These are phyloP conservation scores for Vitis hybrid DNA, from an alignment of 177 flowering plant genomes.

Conservation along the genomic window DNA sequence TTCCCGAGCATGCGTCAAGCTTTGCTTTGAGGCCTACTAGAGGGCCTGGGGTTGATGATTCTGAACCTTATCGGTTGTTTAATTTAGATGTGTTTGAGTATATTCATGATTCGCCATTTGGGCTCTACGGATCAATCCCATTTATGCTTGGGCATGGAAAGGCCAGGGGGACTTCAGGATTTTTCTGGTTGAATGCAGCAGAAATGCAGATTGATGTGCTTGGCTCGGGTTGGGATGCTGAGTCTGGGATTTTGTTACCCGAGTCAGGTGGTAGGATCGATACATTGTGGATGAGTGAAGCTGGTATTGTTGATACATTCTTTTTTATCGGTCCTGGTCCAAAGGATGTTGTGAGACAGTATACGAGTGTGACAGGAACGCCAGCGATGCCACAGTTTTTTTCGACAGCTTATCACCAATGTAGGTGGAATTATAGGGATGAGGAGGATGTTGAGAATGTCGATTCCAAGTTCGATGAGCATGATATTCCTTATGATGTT, in stretches of 20 bases:
- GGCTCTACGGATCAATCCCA: slow-evolving; percentile 89
- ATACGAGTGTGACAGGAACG: slow-evolving; percentile 70
- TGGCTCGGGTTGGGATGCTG: slow-evolving; percentile 75
- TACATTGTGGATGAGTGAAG: slow-evolving; percentile 97
- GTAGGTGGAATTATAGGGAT: slow-evolving; percentile 98
- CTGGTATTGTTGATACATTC: slow-evolving; percentile 89
- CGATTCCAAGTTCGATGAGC: slow-evolving; percentile 87
- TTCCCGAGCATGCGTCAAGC: slow-evolving; percentile 90
- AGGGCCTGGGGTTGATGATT: slow-evolving; percentile 81
- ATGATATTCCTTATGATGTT: slow-evolving; percentile 94
- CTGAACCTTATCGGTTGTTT: slow-evolving; percentile 92
- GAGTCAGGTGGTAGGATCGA: slow-evolving; percentile 62
- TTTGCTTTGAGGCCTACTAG: slow-evolving; percentile 74
- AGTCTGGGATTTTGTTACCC: slow-evolving; percentile 49
- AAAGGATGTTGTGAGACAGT: slow-evolving; percentile 84
- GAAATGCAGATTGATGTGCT: slow-evolving; percentile 99
- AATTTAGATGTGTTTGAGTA: slow-evolving; percentile 96
- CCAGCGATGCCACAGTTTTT: slow-evolving; percentile 86
- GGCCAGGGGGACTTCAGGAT: slow-evolving; percentile 64
- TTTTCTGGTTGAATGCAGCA: slow-evolving; percentile 95
- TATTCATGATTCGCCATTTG: slow-evolving; percentile 85
- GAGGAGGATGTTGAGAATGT: slow-evolving; percentile 92
- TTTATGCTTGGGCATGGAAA: slow-evolving; percentile 91
- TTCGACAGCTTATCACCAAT: slow-evolving; percentile 87
- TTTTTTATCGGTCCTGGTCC: slow-evolving; percentile 93